phyloP scores from a whole-genome alignment of 768 basidiomycete genomes.

The Hirschioporus abietinus region DNA sequence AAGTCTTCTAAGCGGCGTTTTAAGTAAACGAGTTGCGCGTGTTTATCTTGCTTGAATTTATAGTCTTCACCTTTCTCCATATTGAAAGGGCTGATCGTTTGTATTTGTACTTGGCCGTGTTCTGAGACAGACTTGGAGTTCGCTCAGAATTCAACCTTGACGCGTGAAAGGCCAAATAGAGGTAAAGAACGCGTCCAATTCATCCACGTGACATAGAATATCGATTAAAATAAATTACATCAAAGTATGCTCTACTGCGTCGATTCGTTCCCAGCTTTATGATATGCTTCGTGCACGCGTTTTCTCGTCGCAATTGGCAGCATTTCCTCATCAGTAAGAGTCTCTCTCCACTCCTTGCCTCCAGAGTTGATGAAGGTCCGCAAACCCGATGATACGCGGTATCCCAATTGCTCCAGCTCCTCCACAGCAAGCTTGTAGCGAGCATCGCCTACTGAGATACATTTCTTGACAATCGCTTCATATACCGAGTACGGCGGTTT shows the following conservation, averaged over 20 bases:
- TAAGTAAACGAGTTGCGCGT: slow-evolving; percentile 22
- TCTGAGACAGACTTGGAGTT: not conserved
- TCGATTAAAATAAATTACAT: not conserved
- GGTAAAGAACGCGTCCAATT: not conserved
- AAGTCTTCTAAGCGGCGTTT: slow-evolving; percentile 62
- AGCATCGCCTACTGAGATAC: slow-evolving; percentile 48
- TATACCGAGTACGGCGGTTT: slow-evolving; percentile 55
- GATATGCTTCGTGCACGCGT: not conserved
- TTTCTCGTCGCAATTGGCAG: not conserved
- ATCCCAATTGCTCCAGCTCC: slow-evolving; percentile 65
- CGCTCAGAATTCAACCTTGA: not conserved
- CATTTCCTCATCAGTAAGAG: not conserved
- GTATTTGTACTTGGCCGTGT: not conserved
- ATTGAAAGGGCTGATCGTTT: not conserved
- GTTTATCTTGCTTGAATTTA: not conserved
- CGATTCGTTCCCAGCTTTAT: not conserved
- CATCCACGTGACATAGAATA: not conserved
- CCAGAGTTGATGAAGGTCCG: slow-evolving; percentile 28
- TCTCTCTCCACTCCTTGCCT: slow-evolving; percentile 11
- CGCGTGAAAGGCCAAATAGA: not conserved
- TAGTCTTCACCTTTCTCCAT: not conserved
- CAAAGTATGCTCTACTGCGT: not conserved
- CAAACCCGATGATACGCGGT: slow-evolving; percentile 30
- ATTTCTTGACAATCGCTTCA: slow-evolving; percentile 53
- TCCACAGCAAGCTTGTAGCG: slow-evolving; percentile 60